phyloP scores from a whole-genome alignment of 768 basidiomycete genomes.

The Ramaria sp. region DNA sequence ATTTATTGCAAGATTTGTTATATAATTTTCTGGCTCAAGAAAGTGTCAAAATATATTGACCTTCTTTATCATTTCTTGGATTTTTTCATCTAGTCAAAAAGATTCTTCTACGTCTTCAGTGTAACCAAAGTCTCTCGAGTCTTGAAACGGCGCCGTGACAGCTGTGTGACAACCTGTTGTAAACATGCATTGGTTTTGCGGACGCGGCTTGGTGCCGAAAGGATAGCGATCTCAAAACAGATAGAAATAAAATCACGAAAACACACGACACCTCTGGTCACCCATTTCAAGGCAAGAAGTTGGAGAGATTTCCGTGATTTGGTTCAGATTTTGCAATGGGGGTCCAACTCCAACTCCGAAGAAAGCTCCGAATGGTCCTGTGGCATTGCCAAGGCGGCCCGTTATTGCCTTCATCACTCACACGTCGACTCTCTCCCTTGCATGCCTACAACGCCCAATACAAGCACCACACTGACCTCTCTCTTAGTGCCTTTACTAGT shows the following conservation, averaged over 20 bases:
- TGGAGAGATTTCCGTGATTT: too few species aligned
- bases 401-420: not conserved
- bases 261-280: too few species aligned
- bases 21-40: constrained; percentile 65
- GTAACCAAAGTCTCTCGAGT: not conserved
- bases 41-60: not conserved
- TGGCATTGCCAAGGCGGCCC: not conserved
- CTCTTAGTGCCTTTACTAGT: not conserved
- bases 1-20: constrained; percentile 60
- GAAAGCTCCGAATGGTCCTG: not conserved
- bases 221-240: too few species aligned
- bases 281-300: too few species aligned
- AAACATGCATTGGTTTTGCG: not conserved
- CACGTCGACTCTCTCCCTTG: not conserved
- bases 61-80: not conserved
- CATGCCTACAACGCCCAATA: not conserved
- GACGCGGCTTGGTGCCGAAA: too few species aligned
- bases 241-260: not conserved
- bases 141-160: not conserved
- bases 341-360: not conserved
- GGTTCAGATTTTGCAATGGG: too few species aligned
- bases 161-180: not conserved
- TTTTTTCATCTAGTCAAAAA: not conserved
- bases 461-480: not conserved
- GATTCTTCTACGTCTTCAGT: not conserved